Evolutionary conservation across 768 basidiomycete genomes (phyloP).

Genomic region (Cystofilobasidium ferigula): DNA sequence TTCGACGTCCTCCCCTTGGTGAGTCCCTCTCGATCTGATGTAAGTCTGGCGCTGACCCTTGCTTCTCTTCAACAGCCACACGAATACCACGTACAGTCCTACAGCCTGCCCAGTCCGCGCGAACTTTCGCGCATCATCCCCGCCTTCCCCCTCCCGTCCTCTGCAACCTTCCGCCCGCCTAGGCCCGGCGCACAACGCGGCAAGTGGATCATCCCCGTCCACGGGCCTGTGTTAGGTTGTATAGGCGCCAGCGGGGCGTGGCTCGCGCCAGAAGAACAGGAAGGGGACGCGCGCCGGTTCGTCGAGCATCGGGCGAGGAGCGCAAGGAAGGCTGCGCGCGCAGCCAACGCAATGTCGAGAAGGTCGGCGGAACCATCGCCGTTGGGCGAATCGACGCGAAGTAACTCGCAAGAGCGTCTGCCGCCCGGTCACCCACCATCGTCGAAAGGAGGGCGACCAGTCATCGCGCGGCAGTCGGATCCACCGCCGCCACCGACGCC

Average conservation of each 20-base stretch:
- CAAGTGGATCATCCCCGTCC: slow-evolving; percentile 19
- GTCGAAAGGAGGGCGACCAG: background rate
- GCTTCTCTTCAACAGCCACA: background rate
- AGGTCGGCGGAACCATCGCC: background rate
- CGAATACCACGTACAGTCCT: background rate
- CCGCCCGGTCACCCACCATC: background rate
- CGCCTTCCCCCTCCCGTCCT: background rate
- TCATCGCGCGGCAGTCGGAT: background rate
- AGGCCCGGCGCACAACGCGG: background rate
- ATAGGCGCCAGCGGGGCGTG: background rate
- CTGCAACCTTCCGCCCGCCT: background rate
- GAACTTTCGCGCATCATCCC: background rate
- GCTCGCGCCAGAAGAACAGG: background rate
- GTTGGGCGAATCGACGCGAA: background rate
- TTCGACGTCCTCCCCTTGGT: background rate
- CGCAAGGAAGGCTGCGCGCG: background rate
- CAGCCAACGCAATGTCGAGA: background rate
- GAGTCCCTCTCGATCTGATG: background rate
- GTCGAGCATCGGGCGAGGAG: background rate
- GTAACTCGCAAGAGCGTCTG: background rate
- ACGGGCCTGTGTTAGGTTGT: slow-evolving; percentile 4
- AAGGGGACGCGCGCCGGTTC: background rate
- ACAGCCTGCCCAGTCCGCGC: background rate
- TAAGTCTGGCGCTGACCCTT: too few relatives aligned
- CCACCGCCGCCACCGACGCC: background rate